phyloP scores from a whole-genome alignment of 768 basidiomycete genomes.

The Fibroporia radiculosa region DNA sequence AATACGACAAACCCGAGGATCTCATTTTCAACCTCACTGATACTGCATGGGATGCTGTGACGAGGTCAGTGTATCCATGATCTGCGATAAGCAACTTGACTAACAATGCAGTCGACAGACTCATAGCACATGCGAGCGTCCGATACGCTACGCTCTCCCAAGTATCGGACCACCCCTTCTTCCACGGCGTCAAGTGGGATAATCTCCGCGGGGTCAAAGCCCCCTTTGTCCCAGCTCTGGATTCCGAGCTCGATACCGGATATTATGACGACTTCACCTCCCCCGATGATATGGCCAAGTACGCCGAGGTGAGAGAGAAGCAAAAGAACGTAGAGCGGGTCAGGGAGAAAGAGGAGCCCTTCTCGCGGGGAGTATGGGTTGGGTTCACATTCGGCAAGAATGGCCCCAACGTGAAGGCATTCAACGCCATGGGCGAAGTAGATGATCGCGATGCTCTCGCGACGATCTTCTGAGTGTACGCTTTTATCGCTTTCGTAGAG shows the following conservation, averaged over 20 bases:
- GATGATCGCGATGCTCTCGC: slow-evolving; percentile 25
- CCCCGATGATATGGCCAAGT: slow-evolving; percentile 95
- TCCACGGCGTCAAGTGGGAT: slow-evolving; percentile 68
- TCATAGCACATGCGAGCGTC: slow-evolving; percentile 81
- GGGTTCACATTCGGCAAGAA: slow-evolving; percentile 88
- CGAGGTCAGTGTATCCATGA: slow-evolving; percentile 42
- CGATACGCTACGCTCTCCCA: slow-evolving; percentile 72
- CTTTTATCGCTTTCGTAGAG: too few species aligned
- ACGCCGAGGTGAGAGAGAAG: slow-evolving; percentile 97
- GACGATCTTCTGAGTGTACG: slow-evolving; percentile 33
- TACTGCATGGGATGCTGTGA: slow-evolving; percentile 90
- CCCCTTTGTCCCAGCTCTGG: slow-evolving; percentile 91
- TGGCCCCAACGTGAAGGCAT: slow-evolving; percentile 51
- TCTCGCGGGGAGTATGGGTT: slow-evolving; percentile 77
- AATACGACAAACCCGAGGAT: slow-evolving; percentile 94
- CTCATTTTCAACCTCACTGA: slow-evolving; percentile 94
- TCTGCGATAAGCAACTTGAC: background rate
- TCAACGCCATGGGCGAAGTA: slow-evolving; percentile 14
- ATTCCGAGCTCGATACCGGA: slow-evolving; percentile 91
- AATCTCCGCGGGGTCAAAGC: slow-evolving; percentile 67
- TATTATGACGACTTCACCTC: slow-evolving; percentile 91
- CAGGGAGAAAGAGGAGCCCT: slow-evolving; percentile 75
- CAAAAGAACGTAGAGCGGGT: slow-evolving; percentile 90
- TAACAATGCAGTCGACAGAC: slow-evolving; percentile 31
- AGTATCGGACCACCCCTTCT: slow-evolving; percentile 78